Evolutionary conservation across 1,284 basidiomycete species (phyloP).

Genomic region (Fomitopsis schrenkii): DNA sequence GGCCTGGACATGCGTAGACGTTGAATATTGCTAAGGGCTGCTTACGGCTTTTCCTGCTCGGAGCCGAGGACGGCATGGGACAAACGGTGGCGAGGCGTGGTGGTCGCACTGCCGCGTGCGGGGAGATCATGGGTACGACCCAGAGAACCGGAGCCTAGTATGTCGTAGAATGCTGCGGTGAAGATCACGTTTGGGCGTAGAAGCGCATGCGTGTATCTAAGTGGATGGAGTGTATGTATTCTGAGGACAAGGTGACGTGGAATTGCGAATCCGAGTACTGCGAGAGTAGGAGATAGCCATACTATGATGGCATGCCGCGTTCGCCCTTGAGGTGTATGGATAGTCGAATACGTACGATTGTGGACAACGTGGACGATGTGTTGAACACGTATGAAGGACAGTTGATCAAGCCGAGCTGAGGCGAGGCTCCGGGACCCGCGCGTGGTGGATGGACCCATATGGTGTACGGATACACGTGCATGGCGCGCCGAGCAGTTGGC

Average conservation of each 20-base stretch:
- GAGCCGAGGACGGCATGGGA: conserved; percentile 3
- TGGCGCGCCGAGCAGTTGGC: not conserved
- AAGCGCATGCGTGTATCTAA: not conserved
- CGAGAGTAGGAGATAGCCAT: not conserved
- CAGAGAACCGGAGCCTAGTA: conserved; percentile 3
- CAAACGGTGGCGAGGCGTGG: not conserved
- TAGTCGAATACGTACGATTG: not conserved
- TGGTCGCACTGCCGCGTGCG: not conserved
- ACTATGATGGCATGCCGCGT: not conserved
- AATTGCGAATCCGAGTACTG: not conserved
- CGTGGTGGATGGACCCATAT: not conserved
- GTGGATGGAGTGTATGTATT: not conserved
- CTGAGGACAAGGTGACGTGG: conserved; percentile 7
- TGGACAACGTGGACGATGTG: not conserved
- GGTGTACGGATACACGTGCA: not conserved
- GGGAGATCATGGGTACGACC: not conserved
- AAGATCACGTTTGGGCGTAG: not conserved
- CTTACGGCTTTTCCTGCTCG: not conserved
- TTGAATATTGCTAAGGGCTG: not conserved
- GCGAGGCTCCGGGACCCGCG: not conserved
- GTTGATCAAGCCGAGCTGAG: not conserved
- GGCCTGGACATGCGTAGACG: not conserved
- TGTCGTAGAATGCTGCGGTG: conserved; percentile 4
- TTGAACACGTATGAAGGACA: not conserved
- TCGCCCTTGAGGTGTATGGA: not conserved